phyloP scores from a whole-genome alignment of 768 basidiomycete genomes.

The Boletus rufocinnamomeus region DNA sequence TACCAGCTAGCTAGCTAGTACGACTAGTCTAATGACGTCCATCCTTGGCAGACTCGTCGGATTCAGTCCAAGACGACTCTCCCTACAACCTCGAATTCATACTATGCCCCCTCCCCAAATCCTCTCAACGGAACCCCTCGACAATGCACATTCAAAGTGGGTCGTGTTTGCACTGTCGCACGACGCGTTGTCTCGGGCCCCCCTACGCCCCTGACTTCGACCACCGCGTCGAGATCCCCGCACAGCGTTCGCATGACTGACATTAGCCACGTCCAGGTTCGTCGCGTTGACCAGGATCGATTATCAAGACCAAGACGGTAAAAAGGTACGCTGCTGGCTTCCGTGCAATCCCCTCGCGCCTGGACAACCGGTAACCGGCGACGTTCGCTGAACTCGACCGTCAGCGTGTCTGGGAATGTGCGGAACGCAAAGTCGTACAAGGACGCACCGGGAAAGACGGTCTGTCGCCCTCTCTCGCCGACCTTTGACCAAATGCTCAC shows the following conservation, averaged over 20 bases:
- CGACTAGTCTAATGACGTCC: constrained; percentile 2
- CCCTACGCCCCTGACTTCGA: background rate
- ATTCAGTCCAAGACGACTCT: background rate
- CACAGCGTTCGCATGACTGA: background rate
- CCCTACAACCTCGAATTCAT: background rate
- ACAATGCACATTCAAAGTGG: constrained; percentile 60
- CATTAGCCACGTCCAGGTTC: constrained; percentile 55
- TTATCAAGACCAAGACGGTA: constrained; percentile 78
- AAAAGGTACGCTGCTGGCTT: constrained; percentile 47
- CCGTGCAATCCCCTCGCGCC: background rate
- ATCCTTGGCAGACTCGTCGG: constrained; percentile 10
- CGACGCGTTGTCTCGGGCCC: background rate
- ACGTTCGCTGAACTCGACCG: background rate
- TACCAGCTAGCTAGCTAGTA: background rate
- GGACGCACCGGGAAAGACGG: constrained; percentile 81
- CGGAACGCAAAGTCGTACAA: constrained; percentile 82
- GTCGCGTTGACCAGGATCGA: constrained; percentile 79
- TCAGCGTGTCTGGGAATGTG: constrained; percentile 88
- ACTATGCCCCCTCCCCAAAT: constrained; percentile 50
- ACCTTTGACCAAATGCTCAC: background rate
- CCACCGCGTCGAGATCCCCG: background rate
- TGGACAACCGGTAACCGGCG: background rate
- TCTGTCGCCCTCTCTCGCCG: constrained; percentile 29
- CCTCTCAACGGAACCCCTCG: constrained; percentile 51
- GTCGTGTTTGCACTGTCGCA: constrained; percentile 12